These are phyloP conservation scores for Dactylellina drechsleri DNA, from an alignment of 2,329 filamentous ascomycete species.

Conservation along the genomic window DNA sequence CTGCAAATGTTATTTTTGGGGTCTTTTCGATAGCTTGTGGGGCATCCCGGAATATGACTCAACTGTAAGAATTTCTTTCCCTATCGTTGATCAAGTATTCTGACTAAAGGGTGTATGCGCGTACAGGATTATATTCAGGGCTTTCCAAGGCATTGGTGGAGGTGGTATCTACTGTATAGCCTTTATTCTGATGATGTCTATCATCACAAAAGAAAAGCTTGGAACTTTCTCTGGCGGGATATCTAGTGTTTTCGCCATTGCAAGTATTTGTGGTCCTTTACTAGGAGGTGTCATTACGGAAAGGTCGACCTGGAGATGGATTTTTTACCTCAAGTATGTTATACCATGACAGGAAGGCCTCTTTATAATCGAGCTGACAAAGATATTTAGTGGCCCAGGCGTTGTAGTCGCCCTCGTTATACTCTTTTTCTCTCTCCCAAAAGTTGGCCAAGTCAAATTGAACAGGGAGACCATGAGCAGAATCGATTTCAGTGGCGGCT, in stretches of 20 bases:
- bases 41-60: conserved; percentile 60
- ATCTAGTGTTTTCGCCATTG: conserved; percentile 65
- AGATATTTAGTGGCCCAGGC: conserved; percentile 59
- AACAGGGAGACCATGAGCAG: conserved; percentile 57
- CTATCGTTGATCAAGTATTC: neutral
- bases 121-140: conserved; percentile 61
- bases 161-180: conserved; percentile 65
- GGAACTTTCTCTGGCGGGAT: conserved; percentile 60
- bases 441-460: conserved; percentile 58
- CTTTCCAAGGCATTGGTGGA: conserved; percentile 65
- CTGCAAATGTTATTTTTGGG: conserved; percentile 62
- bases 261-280: conserved; percentile 66
- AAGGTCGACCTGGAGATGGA: conserved; percentile 65
- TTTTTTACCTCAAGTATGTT: conserved; percentile 65
- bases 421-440: conserved; percentile 59
- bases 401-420: conserved; percentile 58
- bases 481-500: conserved; percentile 60
- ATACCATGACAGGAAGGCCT: neutral
- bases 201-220: conserved; percentile 61
- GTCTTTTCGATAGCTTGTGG: conserved; percentile 64
- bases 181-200: conserved; percentile 60
- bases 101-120: neutral
- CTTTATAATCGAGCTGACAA: neutral
- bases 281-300: conserved; percentile 65
- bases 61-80: conserved; percentile 58